Percentiles rank a stretch among this genome's conserved stretches.
These are phyloP conservation scores for Candida endomychidarum DNA, from an alignment of 805 yeast species.

Conservation along the genomic window DNA sequence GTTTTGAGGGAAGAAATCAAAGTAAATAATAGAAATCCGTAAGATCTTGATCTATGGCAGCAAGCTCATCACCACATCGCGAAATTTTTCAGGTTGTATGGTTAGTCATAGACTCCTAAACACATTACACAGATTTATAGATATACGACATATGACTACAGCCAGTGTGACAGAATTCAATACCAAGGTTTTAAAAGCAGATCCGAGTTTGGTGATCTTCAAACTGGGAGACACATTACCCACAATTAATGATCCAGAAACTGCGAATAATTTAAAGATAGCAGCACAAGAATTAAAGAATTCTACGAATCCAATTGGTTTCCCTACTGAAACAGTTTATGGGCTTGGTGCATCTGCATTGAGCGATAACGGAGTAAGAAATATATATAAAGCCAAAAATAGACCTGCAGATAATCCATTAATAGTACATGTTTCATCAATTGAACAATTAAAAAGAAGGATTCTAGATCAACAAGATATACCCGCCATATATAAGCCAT, in stretches of 20 bases:
- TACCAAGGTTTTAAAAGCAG: conserved; percentile 52
- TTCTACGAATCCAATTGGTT: conserved; percentile 70
- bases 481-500: conserved; percentile 65
- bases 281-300: conserved; percentile 60
- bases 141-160: conserved; percentile 2
- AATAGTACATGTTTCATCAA: conserved; percentile 83
- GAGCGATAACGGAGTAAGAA: conserved; percentile 65
- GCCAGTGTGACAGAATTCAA: conserved; percentile 11
- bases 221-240: conserved; percentile 42
- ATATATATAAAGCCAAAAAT: conserved; percentile 85
- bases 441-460: conserved; percentile 64
- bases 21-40: no score
- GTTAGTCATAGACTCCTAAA: conserved; percentile 1
- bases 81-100: conserved; percentile 1
- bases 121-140: not conserved
- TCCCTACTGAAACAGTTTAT: conserved; percentile 97
- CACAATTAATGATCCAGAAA: conserved; percentile 49
- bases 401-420: conserved; percentile 95
- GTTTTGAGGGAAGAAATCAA: not conserved
- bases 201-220: conserved; percentile 52
- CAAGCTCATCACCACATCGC: conserved; percentile 5
- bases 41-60: no score
- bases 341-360: conserved; percentile 91
- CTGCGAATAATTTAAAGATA: conserved; percentile 47
- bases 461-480: conserved; percentile 51